Evolutionary conservation across 2,329 filamentous ascomycete species (phyloP), one percentile per base, ranked within the genome.

Genomic region (Aspergillus tubingensis): DNA sequence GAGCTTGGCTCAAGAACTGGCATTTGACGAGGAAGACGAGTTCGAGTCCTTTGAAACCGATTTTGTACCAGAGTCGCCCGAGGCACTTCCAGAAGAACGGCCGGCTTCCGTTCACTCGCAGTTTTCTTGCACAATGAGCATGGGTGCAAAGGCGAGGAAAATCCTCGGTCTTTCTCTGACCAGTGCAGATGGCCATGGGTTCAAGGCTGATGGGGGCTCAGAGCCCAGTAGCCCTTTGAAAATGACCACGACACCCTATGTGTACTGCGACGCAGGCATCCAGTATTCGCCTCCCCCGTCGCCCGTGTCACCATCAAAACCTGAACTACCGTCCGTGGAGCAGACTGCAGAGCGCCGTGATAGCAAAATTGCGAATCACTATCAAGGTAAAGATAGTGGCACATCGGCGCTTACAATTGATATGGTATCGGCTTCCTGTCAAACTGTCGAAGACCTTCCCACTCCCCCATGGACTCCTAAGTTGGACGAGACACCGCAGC

Each of bases 1-100:
- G 61, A 96, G 90, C 63, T 82, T 99, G 43, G 95, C 95, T 0
- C 93, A 98, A 68, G 95, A 99, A 77, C 83, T 99, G 57, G 88
- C 91, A 63, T 90, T 96, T 63, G 91, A 93, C 59, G 90, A 91
- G 62, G 91, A 94, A 58, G 91, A 93, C 32, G 81, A 81, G 49
- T 67, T 80, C 55, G 80, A 80, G 39, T 83, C 86, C 47, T 85
- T 90, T 63, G 89, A 90, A 38, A 88, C 93, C 64, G 84, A 88
- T 48, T 89, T 91, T 53, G 88, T 88, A 1, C 85, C 87, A 39
- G 85, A 71, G 5, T 80, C 77, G 8, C 76, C 76, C 8, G 74
- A 75, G 55, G 75, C 76, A 4, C 70, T 81, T 30, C 77, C 77
- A 6, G 79, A 81, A 60, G 79, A 80, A 64, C 70, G 77, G 36